phyloP scores from a whole-genome alignment of 495 filamentous ascomycete species.

The Penicillium pancosmium region DNA sequence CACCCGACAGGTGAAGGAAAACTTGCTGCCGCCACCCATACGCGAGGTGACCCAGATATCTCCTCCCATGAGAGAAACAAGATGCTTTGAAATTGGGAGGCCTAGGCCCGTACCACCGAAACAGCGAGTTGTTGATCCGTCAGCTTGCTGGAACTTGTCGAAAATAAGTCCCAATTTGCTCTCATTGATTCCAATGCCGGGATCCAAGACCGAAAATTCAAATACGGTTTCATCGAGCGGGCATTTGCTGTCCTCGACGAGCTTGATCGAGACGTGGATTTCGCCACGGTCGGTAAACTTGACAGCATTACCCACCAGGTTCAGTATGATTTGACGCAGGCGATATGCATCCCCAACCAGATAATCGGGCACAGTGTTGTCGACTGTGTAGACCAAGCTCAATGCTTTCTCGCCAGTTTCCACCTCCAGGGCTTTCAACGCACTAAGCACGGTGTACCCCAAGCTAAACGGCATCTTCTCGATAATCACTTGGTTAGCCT shows the following conservation, averaged over 20 bases:
- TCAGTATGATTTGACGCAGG: too few relatives aligned
- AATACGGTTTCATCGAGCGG: slow-evolving; percentile 34
- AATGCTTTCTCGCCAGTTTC: too few relatives aligned
- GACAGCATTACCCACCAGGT: too few relatives aligned
- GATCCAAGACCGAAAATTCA: slow-evolving; percentile 62
- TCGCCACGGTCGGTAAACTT: slow-evolving; percentile 49
- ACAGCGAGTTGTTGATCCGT: slow-evolving; percentile 52
- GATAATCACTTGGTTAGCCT: slow-evolving; percentile 73
- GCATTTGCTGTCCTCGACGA: slow-evolving; percentile 46
- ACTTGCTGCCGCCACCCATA: slow-evolving; percentile 72
- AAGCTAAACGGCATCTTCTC: slow-evolving; percentile 67
- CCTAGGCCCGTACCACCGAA: slow-evolving; percentile 78
- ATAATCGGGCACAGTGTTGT: slow-evolving; percentile 79
- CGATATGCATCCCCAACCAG: slow-evolving; percentile 28
- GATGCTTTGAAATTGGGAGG: slow-evolving; percentile 68
- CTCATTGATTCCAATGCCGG: slow-evolving; percentile 76
- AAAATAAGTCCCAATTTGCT: slow-evolving; percentile 68
- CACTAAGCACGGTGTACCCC: slow-evolving; percentile 69
- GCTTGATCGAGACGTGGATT: slow-evolving; percentile 56
- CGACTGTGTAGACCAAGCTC: slow-evolving; percentile 53
- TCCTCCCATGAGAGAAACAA: slow-evolving; percentile 76
- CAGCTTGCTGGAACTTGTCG: slow-evolving; percentile 64
- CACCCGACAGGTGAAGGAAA: too few relatives aligned
- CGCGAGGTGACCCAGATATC: slow-evolving; percentile 82
- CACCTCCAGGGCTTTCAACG: too few relatives aligned